Evolutionary conservation across 2,329 filamentous ascomycete genomes (phyloP), one percentile per base, ranked within the genome.

Genomic region (Sporothrix variecibatus): DNA sequence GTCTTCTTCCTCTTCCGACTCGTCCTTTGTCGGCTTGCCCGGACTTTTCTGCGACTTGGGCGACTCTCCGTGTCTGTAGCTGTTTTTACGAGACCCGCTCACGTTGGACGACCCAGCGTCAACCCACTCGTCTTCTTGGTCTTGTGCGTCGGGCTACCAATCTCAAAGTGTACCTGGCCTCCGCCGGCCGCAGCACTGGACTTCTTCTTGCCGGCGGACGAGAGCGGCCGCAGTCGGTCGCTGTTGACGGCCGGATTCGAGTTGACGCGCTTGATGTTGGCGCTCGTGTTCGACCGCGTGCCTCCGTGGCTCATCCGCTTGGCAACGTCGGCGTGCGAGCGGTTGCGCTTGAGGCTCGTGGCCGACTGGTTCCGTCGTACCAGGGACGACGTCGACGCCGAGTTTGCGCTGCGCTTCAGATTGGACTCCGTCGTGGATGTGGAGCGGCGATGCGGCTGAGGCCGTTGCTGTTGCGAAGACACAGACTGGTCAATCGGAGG

Each of bases 31-130:
- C 38, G 60, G n/a, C 34, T 26, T 38, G 60, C 60, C 23, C 20
- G 34, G 8, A 43, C 31, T 31, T 34, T 8, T 49, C 8, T n/a
- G 58, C 23, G 49, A 40, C n/a, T 34, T 65, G 8, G 26, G n/a
- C n/a, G 38, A 49, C 7, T 49, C 40, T 15, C 46, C 56, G 8
- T 56, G 28, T 15, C 28, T 23, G 49, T 70, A 51, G 28, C 74
- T 74, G 72, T 72, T 67, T 34, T 65, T 72, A 53, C 69, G 75
- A 40, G 71, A 75, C 40, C 72, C 74, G 62, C 72, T 75, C 84
- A 87, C 15, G 85, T 85, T 89, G 73, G 88, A 90, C 65, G 85
- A 86, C 81, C 89, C 91, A 75, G 89, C 89, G 81, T 92, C 90
- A 58, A 91, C 88, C 90, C 90, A 92, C 82, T 89, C 89, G 84